phyloP scores from a whole-genome alignment of 768 basidiomycete genomes.

The Hortiboletus flavorubellus region DNA sequence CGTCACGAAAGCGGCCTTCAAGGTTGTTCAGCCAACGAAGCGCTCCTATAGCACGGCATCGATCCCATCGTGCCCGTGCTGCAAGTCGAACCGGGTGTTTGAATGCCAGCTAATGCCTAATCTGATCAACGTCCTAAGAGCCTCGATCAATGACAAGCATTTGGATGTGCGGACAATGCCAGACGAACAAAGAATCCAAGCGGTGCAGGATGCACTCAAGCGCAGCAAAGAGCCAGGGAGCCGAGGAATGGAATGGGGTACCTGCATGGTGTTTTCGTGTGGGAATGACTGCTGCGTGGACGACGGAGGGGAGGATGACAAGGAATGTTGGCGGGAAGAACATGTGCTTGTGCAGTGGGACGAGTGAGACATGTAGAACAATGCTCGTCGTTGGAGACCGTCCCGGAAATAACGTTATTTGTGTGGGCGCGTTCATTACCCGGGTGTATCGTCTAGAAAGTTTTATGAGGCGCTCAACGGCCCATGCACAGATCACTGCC shows the following conservation, averaged over 20 bases:
- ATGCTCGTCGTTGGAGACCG: neutral
- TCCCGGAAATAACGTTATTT: constrained; percentile 23
- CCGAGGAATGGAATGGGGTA: constrained; percentile 93
- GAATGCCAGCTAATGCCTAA: constrained; percentile 97
- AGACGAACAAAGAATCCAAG: constrained; percentile 68
- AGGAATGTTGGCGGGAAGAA: constrained; percentile 68
- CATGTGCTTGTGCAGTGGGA: constrained; percentile 76
- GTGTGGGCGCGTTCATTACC: constrained; percentile 5
- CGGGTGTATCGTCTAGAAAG: constrained; percentile 5
- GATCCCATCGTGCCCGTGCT: constrained; percentile 65
- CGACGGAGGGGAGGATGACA: constrained; percentile 38
- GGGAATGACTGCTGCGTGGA: constrained; percentile 67
- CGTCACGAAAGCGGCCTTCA: constrained; percentile 60
- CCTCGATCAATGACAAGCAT: constrained; percentile 20
- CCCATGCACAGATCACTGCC: constrained; percentile 23
- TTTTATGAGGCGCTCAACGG: constrained; percentile 24
- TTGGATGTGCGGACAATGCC: constrained; percentile 38
- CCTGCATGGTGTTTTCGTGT: constrained; percentile 86
- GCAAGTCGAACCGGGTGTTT: constrained; percentile 68
- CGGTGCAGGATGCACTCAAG: constrained; percentile 55
- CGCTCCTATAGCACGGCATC: constrained; percentile 52
- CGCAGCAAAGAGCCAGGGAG: constrained; percentile 41
- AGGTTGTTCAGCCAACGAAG: constrained; percentile 42
- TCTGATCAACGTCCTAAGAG: constrained; percentile 72
- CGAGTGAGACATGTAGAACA: constrained; percentile 33